Conservation (phyloP, 306 rosid species). For the Acacia melanoxylon region DNA sequence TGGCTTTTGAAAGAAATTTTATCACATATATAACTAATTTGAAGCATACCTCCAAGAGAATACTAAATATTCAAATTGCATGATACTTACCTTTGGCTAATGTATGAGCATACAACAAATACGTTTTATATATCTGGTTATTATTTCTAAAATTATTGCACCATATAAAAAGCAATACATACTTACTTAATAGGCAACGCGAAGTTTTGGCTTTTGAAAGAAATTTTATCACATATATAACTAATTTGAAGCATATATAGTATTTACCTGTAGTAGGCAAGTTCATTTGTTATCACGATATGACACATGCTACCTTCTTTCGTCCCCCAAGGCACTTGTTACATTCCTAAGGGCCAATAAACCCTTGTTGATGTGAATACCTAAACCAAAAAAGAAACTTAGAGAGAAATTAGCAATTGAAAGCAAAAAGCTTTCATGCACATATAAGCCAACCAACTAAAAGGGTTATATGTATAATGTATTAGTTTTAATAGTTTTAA, state of each 20-base stretch:
- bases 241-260: background rate
- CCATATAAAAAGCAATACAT: background rate
- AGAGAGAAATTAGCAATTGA: background rate
- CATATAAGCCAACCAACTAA: background rate
- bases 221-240: background rate
- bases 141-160: conserved; percentile 9
- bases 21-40: background rate
- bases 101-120: conserved; percentile 1
- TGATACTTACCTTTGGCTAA: background rate
- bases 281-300: conserved; percentile 96
- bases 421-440: conserved; percentile 10
- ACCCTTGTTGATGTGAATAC: conserved; percentile 96
- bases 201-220: background rate
- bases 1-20: background rate
- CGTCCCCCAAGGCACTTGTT: conserved; percentile 97
- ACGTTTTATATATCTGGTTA: background rate
- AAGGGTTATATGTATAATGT: background rate
- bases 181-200: background rate
- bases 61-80: conserved; percentile 59
- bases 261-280: conserved; percentile 68
- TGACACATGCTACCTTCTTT: conserved; percentile 89
- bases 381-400: conserved; percentile 52
- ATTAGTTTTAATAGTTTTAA: background rate
- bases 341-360: conserved; percentile 90
- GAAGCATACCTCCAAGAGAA: conserved; percentile 77